These are phyloP conservation scores for Aquilaria agallochum DNA, from an alignment of 441 rosid species.

Conservation along the genomic window DNA sequence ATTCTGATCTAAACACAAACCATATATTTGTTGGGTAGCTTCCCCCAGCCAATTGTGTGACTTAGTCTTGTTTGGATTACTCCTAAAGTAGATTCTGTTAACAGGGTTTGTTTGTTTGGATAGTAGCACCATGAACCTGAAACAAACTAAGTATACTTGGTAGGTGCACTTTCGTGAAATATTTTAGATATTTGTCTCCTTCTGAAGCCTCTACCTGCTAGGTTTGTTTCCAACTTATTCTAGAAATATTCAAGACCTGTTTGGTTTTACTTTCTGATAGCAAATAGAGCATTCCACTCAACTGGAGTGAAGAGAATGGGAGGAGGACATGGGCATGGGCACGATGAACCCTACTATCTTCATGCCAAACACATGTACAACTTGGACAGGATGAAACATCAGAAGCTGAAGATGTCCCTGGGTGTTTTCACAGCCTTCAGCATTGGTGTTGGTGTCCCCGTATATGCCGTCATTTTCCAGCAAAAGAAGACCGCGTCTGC, in stretches of 20 bases:
- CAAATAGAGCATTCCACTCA: slow-evolving; percentile 68
- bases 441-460: slow-evolving; percentile 73
- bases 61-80: too few species aligned
- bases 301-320: slow-evolving; percentile 89
- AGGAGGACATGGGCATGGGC: slow-evolving; percentile 54
- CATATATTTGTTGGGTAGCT: too few species aligned
- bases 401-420: slow-evolving; percentile 75
- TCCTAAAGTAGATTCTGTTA: too few species aligned
- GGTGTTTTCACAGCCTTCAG: slow-evolving; percentile 81
- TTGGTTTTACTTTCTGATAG: slow-evolving; percentile 30
- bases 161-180: too few species aligned
- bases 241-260: background rate
- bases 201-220: background rate
- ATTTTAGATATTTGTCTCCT: too few species aligned
- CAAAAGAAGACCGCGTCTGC: slow-evolving; percentile 85
- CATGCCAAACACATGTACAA: slow-evolving; percentile 99
- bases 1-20: too few species aligned
- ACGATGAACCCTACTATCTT: slow-evolving; percentile 68
- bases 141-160: too few species aligned
- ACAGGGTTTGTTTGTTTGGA: too few species aligned
- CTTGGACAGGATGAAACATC: slow-evolving; percentile 87
- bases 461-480: slow-evolving; percentile 90
- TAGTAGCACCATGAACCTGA: too few species aligned
- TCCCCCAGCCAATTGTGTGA: too few species aligned
- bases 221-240: background rate